Percentiles rank a stretch among this genome's conserved stretches.
Conservation (phyloP, 192 early-diverging fungal species). For the Umbelopsis ramanniana region DNA sequence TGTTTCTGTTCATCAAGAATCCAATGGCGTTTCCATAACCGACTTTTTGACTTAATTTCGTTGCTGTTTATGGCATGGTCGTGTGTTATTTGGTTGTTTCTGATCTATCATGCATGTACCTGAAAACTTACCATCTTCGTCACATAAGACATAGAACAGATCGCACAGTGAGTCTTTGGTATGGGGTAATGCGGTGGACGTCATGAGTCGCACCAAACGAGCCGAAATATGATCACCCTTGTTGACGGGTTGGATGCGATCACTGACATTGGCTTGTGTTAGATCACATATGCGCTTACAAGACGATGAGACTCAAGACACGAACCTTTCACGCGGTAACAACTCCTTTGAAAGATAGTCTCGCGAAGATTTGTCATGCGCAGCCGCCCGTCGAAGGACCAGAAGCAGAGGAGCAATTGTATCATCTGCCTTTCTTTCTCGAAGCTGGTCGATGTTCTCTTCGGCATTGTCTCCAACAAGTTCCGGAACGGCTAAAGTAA, state of each 20-base stretch:
- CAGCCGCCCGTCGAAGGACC: conserved; percentile 64
- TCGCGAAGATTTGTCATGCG: conserved; percentile 48
- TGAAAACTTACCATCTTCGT: conserved; percentile 64
- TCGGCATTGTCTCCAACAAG: conserved; percentile 50
- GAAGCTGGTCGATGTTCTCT: conserved; percentile 37
- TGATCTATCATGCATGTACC: not conserved
- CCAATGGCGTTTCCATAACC: conserved; percentile 96
- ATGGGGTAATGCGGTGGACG: conserved; percentile 62
- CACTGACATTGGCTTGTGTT: conserved; percentile 45
- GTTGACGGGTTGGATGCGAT: conserved; percentile 72
- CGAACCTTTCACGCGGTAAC: conserved; percentile 74
- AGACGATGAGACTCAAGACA: conserved; percentile 13
- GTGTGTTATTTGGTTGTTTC: not conserved
- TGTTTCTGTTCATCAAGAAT: conserved; percentile 79
- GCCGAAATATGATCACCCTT: conserved; percentile 63
- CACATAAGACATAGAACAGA: conserved; percentile 68
- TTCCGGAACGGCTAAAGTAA: conserved; percentile 24
- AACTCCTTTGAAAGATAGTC: conserved; percentile 44
- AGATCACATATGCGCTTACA: not conserved
- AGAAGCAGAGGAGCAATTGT: conserved; percentile 69
- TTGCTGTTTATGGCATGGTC: conserved; percentile 46
- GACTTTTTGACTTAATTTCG: conserved; percentile 65
- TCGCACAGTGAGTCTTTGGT: conserved; percentile 64
- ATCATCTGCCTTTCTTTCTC: conserved; percentile 60
- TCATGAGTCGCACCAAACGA: conserved; percentile 73